phyloP scores from a whole-genome alignment of 352 stramenopile species.

The Globisporangium spiculum region DNA sequence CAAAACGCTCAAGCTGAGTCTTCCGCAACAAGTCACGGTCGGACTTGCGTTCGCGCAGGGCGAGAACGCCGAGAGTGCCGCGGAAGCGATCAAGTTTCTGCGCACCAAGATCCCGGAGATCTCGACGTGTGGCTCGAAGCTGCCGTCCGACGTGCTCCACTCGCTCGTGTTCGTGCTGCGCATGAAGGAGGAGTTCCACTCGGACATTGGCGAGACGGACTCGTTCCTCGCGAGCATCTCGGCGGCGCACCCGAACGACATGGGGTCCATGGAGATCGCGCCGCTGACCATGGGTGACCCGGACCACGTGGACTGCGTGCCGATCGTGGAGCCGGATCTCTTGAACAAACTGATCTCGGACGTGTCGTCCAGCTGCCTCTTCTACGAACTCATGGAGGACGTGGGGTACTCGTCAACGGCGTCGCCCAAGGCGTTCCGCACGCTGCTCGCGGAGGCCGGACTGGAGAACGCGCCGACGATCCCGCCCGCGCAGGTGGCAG shows the following conservation, averaged over 20 bases:
- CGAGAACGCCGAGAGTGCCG: conserved; percentile 51
- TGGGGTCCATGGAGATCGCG: conserved; percentile 82
- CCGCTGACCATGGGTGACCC: conserved; percentile 85
- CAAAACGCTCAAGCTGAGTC: conserved; percentile 78
- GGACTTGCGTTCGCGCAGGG: conserved; percentile 78
- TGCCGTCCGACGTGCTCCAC: conserved; percentile 83
- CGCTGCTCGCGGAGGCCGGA: conserved; percentile 78
- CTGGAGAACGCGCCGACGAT: conserved; percentile 79
- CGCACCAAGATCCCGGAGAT: conserved; percentile 84
- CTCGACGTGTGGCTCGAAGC: conserved; percentile 72
- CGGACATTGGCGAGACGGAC: conserved; percentile 74
- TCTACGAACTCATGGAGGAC: conserved; percentile 91
- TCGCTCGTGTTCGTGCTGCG: conserved; percentile 79
- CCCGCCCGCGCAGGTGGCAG: conserved; percentile 80
- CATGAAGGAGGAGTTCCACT: conserved; percentile 76
- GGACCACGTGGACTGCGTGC: conserved; percentile 80
- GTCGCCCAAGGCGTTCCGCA: conserved; percentile 74
- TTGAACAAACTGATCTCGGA: conserved; percentile 80
- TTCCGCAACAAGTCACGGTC: conserved; percentile 85
- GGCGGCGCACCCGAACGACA: conserved; percentile 80
- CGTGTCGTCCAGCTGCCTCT: conserved; percentile 75
- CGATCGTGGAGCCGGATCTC: conserved; percentile 51
- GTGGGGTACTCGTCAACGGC: conserved; percentile 86
- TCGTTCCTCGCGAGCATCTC: conserved; percentile 86
- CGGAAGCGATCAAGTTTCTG: conserved; percentile 73